These are phyloP conservation scores for Fusarium sp. DNA, from an alignment of 2,329 filamentous ascomycete genomes.

Conservation along the genomic window DNA sequence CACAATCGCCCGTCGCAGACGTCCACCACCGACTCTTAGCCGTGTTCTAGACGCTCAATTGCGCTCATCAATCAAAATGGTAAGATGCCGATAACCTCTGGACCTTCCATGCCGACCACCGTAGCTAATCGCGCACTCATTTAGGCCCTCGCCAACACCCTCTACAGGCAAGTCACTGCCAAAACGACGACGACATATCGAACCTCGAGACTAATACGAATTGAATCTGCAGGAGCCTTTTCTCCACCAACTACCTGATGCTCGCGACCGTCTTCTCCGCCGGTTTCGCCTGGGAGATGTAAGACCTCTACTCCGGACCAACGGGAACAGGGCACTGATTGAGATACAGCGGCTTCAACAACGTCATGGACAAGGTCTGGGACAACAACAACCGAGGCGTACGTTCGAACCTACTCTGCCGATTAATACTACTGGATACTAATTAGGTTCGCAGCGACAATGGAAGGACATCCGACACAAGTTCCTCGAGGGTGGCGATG, in stretches of 20 bases:
- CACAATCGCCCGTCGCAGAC: constrained; percentile 43
- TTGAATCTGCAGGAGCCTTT: constrained; percentile 71
- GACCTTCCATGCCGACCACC: constrained; percentile 5
- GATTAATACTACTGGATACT: constrained; percentile 36
- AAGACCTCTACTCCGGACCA: constrained; percentile 55
- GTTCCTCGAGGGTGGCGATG: constrained; percentile 78
- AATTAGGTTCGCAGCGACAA: constrained; percentile 76
- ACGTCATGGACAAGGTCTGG: constrained; percentile 85
- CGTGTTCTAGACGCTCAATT: constrained; percentile 46
- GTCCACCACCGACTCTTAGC: constrained; percentile 42
- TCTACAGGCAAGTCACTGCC: constrained; percentile 55
- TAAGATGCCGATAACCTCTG: constrained; percentile 38
- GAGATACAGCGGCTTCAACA: constrained; percentile 79
- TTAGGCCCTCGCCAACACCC: constrained; percentile 52
- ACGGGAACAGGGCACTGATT: constrained; percentile 48
- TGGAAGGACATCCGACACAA: constrained; percentile 98
- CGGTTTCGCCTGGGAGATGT: constrained; percentile 96
- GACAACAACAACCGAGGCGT: constrained; percentile 91
- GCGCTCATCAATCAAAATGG: constrained; percentile 52
- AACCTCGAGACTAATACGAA: constrained; percentile 43
- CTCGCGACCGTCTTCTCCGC: constrained; percentile 85
- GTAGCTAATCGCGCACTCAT: constrained; percentile 52
- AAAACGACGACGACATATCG: constrained; percentile 28
- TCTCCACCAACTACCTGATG: constrained; percentile 90
- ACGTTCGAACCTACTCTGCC: constrained; percentile 57